These are phyloP conservation scores for Candida gigantensis DNA, from an alignment of 1,139 yeast species.

Conservation along the genomic window DNA sequence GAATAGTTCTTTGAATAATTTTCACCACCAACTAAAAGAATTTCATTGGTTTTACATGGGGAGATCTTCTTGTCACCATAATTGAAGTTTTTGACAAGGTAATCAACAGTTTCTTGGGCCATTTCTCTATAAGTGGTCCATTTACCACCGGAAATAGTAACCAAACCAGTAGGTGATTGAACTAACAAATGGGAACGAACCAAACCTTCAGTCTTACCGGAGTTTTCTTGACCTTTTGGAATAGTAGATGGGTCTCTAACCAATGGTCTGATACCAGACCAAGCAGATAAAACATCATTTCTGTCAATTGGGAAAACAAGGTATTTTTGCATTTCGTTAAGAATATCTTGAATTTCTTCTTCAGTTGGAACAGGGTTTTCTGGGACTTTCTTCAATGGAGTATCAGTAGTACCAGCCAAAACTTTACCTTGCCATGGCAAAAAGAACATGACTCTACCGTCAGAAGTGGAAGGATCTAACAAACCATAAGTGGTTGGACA, in stretches of 20 bases:
- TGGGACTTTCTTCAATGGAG: conserved; percentile 73
- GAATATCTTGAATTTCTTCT: conserved; percentile 85
- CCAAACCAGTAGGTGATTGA: conserved; percentile 64
- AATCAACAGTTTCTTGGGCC: conserved; percentile 93
- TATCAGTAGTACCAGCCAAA: conserved; percentile 94
- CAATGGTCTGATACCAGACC: conserved; percentile 96
- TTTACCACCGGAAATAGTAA: conserved; percentile 95
- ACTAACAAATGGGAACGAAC: conserved; percentile 88
- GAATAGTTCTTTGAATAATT: conserved; percentile 64
- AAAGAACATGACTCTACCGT: conserved; percentile 96
- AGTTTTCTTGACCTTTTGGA: conserved; percentile 46
- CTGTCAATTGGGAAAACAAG: conserved; percentile 85
- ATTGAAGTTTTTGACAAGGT: conserved; percentile 56
- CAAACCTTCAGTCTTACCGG: conserved; percentile 70
- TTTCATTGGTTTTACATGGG: conserved; percentile 64
- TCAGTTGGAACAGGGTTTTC: conserved; percentile 85
- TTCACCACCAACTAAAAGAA: conserved; percentile 77
- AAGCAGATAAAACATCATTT: conserved; percentile 89
- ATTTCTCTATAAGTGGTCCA: conserved; percentile 98
- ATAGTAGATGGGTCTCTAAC: conserved; percentile 80
- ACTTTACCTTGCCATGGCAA: conserved; percentile 98
- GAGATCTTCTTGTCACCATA: conserved; percentile 40
- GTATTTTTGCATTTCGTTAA: conserved; percentile 86
- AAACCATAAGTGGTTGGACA: conserved; percentile 88
- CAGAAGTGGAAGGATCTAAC: conserved; percentile 88